Percentiles rank a stretch among this genome's conserved stretches.
Evolutionary conservation across 2,329 filamentous ascomycete species (phyloP).

Genomic region (Colletotrichum liriopes): DNA sequence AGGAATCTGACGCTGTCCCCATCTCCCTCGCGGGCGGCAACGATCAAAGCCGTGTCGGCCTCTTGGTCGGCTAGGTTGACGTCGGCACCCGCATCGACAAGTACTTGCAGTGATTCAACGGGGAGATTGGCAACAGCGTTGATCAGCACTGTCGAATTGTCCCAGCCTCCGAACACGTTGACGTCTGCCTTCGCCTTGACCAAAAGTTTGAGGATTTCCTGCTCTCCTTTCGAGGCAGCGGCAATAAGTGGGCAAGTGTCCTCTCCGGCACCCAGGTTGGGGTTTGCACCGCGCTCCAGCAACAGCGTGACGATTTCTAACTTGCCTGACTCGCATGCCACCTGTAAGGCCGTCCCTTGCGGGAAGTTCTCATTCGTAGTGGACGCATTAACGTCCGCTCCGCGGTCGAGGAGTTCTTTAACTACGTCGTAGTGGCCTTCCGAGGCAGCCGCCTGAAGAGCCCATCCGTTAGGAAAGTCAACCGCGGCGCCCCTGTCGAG

Average conservation of each 20-base stretch:
- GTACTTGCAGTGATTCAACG: conserved; percentile 48
- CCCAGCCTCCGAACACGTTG: conserved; percentile 53
- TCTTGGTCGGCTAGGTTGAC: conserved; percentile 54
- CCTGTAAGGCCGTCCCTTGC: conserved; percentile 57
- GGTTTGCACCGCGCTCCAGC: conserved; percentile 55
- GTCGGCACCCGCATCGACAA: conserved; percentile 56
- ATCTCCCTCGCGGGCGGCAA: conserved; percentile 53
- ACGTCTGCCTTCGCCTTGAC: conserved; percentile 54
- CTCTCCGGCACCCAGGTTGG: conserved; percentile 54
- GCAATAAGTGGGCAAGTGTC: conserved; percentile 55
- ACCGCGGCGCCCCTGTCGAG: conserved; percentile 39
- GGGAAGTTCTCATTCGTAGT: conserved; percentile 39
- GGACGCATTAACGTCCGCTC: conserved; percentile 46
- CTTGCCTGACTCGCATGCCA: conserved; percentile 54
- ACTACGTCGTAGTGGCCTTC: conserved; percentile 55
- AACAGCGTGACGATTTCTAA: conserved; percentile 55
- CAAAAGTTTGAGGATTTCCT: conserved; percentile 54
- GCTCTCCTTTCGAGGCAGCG: conserved; percentile 53
- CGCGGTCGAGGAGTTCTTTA: conserved; percentile 51
- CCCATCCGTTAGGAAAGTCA: conserved; percentile 54
- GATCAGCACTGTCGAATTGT: conserved; percentile 55
- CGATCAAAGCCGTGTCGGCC: conserved; percentile 57
- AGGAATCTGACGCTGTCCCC: conserved; percentile 53
- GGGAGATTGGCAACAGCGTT: conserved; percentile 55
- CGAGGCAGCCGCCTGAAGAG: conserved; percentile 56